These are phyloP conservation scores for Aureobasidium uvarum DNA, from an alignment of 2,329 filamentous ascomycete genomes.

Conservation along the genomic window DNA sequence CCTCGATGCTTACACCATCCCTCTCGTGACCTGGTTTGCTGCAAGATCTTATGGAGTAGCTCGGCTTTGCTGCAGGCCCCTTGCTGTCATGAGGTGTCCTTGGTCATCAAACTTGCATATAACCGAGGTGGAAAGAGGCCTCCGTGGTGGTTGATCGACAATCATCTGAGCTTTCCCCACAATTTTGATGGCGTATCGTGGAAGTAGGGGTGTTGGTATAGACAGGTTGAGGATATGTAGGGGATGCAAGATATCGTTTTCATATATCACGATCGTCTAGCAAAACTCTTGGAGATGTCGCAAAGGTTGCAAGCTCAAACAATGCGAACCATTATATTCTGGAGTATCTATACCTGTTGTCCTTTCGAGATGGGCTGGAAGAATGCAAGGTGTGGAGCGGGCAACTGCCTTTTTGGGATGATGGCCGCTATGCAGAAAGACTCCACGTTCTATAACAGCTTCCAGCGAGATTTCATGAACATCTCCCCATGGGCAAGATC, in stretches of 20 bases:
- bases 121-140: slow-evolving; percentile 5
- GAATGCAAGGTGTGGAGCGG: neutral
- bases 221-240: neutral
- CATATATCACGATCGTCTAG: neutral
- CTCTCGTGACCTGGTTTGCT: slow-evolving; percentile 17
- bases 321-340: no score
- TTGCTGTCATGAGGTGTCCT: slow-evolving; percentile 18
- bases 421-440: no score
- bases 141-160: neutral
- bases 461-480: neutral
- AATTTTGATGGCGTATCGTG: neutral
- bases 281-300: no score
- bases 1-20: neutral
- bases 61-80: no score
- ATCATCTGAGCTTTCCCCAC: slow-evolving; percentile 6
- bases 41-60: neutral
- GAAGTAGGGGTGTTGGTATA: neutral
- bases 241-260: neutral
- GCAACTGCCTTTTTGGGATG: no score
- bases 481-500: slow-evolving; percentile 21
- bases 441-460: neutral
- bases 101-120: slow-evolving; percentile 10
- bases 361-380: neutral
- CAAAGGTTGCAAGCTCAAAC: no score
- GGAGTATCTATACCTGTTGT: no score